Base-by-base conservation (phyloP, 2,329 filamentous ascomycete species). In the Colletotrichum brevisporum region DNA sequence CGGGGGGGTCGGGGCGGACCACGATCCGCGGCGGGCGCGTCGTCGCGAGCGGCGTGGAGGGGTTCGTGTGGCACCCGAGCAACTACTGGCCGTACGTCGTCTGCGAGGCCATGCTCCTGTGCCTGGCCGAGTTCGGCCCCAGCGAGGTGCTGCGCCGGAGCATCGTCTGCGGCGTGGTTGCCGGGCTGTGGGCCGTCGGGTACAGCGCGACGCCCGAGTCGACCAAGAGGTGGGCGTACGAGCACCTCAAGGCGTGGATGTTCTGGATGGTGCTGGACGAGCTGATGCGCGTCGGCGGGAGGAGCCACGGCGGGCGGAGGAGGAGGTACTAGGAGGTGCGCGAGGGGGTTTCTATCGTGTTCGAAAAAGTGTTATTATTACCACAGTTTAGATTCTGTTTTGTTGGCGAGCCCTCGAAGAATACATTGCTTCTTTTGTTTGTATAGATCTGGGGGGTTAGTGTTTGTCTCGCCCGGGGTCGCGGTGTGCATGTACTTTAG, bases 11-110 rank as follows among this genome's bases (percentile, higher is more conserved):
- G 1, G 45, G 54, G 57, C 26, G 26, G 24, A 62, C 58, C 1
- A 64, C 62, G 1, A 63, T 74, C n/a, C 59, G 71, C 3, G 71
- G 71, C 27, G 73, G 73, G 5, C 59, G 72, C 15, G 43, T 74
- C 15, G 67, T 72, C 41, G 31, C 12, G 12, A 64, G 18, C 2
- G 31, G 50, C 3, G 5, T 13, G 10, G 2, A 41, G 12, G 62
- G 52, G 6, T 74, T 72, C 24, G 64, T 74, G 12, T 74, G 73
- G 73, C 70, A 70, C 13, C 68, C 72, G 6, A 60, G 47, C 50
- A 64, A 71, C 39, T 74, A 74, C 66, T 74, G 73, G 73, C 64
- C 70, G 5, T 73, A 57, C 52, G 71, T 65, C 12, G 16, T 63
- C 16, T 73, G 71, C 57, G 72, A 74, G 70, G 59, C 70, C 9